phyloP scores from a whole-genome alignment of 257 asterid species.

The Haberlea rhodopensis region DNA sequence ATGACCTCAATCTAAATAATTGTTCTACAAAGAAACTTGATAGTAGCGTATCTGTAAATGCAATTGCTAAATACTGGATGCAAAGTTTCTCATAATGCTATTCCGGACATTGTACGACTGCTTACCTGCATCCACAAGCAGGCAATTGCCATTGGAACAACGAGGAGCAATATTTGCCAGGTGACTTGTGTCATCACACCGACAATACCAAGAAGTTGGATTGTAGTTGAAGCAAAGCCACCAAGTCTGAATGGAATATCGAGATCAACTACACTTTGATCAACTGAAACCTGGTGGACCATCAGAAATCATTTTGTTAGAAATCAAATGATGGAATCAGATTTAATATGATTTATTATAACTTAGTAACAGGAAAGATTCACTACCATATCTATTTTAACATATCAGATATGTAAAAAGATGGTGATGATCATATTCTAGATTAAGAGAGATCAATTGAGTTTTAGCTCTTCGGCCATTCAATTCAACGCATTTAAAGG shows the following conservation, averaged over 20 bases:
- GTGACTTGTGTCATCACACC: constrained; percentile 96
- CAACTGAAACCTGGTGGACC: constrained; percentile 80
- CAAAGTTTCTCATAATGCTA: constrained; percentile 11
- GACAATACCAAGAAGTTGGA: constrained; percentile 93
- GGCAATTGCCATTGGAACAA: constrained; percentile 95
- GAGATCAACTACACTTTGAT: constrained; percentile 98
- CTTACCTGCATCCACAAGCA: constrained; percentile 99
- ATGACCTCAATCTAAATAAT: constrained; percentile 13
- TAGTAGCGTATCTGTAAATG: constrained; percentile 1
- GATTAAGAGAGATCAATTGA: neutral
- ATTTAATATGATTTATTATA: neutral
- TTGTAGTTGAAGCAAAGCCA: constrained; percentile 98
- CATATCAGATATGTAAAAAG: neutral
- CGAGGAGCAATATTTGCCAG: constrained; percentile 95
- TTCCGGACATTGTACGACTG: constrained; percentile 1
- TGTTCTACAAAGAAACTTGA: neutral
- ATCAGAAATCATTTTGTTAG: constrained; percentile 25
- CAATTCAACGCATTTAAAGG: neutral
- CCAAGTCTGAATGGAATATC: constrained; percentile 99
- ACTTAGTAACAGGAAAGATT: neutral
- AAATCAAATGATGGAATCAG: neutral
- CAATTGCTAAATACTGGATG: constrained; percentile 8
- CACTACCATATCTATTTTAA: neutral
- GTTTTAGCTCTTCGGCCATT: neutral
- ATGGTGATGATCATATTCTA: neutral